Percentiles rank a stretch among this genome's conserved stretches.
Conservation (phyloP, 2,329 filamentous ascomycete genomes). For the Pseudopithomyces chartarum region DNA sequence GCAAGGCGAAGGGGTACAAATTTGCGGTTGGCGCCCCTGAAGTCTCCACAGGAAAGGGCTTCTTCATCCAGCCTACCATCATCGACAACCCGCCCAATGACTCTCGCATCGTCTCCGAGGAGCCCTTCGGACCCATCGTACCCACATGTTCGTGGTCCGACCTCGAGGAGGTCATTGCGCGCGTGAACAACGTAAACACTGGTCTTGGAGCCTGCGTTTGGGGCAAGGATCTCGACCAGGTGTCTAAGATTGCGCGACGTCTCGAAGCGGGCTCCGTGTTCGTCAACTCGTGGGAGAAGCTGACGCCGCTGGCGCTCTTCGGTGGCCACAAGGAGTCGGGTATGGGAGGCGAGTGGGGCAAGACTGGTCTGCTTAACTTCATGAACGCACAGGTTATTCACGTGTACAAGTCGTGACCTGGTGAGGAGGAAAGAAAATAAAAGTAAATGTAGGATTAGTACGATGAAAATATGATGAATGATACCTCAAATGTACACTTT, state of each 20-base stretch:
- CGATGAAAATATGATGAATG: no score
- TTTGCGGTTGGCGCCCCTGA: slow-evolving; percentile 57
- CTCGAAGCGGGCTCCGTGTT: slow-evolving; percentile 62
- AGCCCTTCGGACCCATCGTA: slow-evolving; percentile 69
- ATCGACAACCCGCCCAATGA: slow-evolving; percentile 63
- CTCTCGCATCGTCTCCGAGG: slow-evolving; percentile 62
- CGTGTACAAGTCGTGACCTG: slow-evolving; percentile 47
- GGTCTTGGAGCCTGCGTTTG: slow-evolving; percentile 61
- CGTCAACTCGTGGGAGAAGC: slow-evolving; percentile 58
- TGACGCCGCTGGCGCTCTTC: slow-evolving; percentile 59
- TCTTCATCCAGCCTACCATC: slow-evolving; percentile 65
- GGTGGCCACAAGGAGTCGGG: slow-evolving; percentile 80
- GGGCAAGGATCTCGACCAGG: slow-evolving; percentile 49
- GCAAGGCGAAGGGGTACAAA: slow-evolving; percentile 58
- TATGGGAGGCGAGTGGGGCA: slow-evolving; percentile 71
- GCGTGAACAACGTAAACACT: slow-evolving; percentile 54
- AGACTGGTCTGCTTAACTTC: slow-evolving; percentile 51
- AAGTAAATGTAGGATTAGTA: not conserved
- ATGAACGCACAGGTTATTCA: slow-evolving; percentile 55
- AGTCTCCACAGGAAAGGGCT: slow-evolving; percentile 50
- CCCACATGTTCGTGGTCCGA: slow-evolving; percentile 67
- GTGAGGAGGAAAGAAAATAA: slow-evolving; percentile 2
- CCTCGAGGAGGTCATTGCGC: slow-evolving; percentile 57
- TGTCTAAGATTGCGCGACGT: slow-evolving; percentile 52
- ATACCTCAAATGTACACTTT: no score